Percentiles rank a stretch among this genome's conserved stretches.
Evolutionary conservation across 192 early-diverging fungal species (phyloP).

Genomic region (Coemansia sp.): DNA sequence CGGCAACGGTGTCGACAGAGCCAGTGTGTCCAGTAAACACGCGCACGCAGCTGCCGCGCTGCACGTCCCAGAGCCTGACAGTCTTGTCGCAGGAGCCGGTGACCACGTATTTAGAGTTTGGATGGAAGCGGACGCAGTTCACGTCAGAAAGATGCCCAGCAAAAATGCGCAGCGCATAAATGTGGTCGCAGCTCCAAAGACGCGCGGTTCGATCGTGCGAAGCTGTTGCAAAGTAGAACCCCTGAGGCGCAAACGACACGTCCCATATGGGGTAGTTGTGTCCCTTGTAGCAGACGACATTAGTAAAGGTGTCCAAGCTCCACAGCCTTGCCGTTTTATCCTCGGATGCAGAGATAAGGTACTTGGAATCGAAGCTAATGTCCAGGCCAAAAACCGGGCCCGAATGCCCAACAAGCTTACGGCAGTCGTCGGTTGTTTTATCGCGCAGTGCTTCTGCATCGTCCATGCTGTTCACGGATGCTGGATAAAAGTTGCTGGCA

Average conservation of each 20-base stretch:
- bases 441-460: slow-evolving; percentile 69
- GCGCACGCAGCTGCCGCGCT: slow-evolving; percentile 85
- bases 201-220: slow-evolving; percentile 94
- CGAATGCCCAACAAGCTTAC: slow-evolving; percentile 84
- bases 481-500: slow-evolving; percentile 62
- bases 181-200: slow-evolving; percentile 96
- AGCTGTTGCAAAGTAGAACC: slow-evolving; percentile 96
- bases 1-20: slow-evolving; percentile 78
- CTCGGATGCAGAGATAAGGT: slow-evolving; percentile 87
- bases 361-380: slow-evolving; percentile 84
- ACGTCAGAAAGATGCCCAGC: slow-evolving; percentile 98
- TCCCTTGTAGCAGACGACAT: slow-evolving; percentile 94
- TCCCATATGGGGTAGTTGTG: slow-evolving; percentile 99
- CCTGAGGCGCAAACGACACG: slow-evolving; percentile 85
- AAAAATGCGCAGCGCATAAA: slow-evolving; percentile 94
- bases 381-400: slow-evolving; percentile 88
- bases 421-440: slow-evolving; percentile 59
- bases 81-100: slow-evolving; percentile 92
- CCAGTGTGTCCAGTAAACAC: slow-evolving; percentile 88
- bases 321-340: slow-evolving; percentile 96
- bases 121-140: slow-evolving; percentile 94
- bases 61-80: slow-evolving; percentile 91
- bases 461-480: slow-evolving; percentile 55
- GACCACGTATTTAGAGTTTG: slow-evolving; percentile 91
- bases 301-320: slow-evolving; percentile 88